These are phyloP conservation scores for Aspergillus melleus DNA, from an alignment of 2,329 filamentous ascomycete species.

Conservation along the genomic window DNA sequence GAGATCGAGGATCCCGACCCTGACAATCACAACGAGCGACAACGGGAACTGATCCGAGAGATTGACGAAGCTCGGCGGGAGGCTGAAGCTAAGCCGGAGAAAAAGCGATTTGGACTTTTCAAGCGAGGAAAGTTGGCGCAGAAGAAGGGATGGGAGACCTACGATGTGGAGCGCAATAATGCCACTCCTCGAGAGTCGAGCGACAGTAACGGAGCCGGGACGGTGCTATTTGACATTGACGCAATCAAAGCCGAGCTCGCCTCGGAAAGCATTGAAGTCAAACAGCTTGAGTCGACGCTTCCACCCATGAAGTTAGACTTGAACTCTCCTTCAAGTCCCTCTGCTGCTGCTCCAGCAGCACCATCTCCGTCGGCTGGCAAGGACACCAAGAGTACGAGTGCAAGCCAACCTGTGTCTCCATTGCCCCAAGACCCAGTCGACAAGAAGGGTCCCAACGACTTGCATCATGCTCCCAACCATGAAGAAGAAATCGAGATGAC, in stretches of 20 bases:
- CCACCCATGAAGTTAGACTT: constrained; percentile 83
- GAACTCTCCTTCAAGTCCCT: constrained; percentile 25
- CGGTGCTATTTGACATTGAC: constrained; percentile 89
- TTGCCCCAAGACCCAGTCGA: constrained; percentile 20
- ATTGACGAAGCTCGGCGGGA: constrained; percentile 92
- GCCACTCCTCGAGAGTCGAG: constrained; percentile 27
- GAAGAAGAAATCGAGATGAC: constrained; percentile 62
- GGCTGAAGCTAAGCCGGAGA: constrained; percentile 75
- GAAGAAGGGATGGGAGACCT: constrained; percentile 92
- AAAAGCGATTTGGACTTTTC: constrained; percentile 74
- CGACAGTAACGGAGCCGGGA: constrained; percentile 34
- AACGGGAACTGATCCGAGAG: constrained; percentile 91
- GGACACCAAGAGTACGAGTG: constrained; percentile 35
- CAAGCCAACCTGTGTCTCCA: constrained; percentile 13
- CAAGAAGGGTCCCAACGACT: constrained; percentile 10
- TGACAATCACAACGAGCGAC: constrained; percentile 82
- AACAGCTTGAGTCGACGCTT: constrained; percentile 82
- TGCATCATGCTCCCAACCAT: constrained; percentile 13
- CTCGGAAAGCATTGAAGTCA: constrained; percentile 68
- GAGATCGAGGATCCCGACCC: constrained; percentile 98
- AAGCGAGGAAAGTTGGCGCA: constrained; percentile 70
- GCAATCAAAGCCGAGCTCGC: constrained; percentile 86
- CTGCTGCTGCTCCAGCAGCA: not conserved
- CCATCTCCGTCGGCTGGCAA: constrained; percentile 32
- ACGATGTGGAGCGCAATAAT: constrained; percentile 63